Base-by-base conservation (phyloP, 2,329 filamentous ascomycete genomes). In the Aspergillus sp. region DNA sequence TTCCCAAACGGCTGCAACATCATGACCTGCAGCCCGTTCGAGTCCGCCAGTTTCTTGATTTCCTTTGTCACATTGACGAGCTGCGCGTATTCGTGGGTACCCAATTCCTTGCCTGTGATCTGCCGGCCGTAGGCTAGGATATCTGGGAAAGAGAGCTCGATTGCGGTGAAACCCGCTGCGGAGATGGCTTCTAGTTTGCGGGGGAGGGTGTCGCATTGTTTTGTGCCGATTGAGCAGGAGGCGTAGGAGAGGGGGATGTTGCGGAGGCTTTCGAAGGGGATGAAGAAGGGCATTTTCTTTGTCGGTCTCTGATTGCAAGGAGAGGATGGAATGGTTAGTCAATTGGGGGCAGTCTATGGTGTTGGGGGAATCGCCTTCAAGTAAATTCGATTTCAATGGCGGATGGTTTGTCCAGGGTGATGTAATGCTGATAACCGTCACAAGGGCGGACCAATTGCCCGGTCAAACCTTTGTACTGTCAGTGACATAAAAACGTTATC, bases 1-100 rank as follows among this genome's bases (percentile, higher is more conserved):
- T 89, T 86, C 13, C 81, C 71, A 57, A 90, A 90, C 0, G 86
- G 85, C 58, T 90, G 86, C 5, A 90, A 67, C 72, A 89, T 84
- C 63, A 90, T 75, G 48, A 90, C 77, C 32, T 75, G 70, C 1
- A 90, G 66, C 0, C 69, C 66, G 30, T 81, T 71, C 9, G 76
- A 70, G 22, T 77, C 68, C 43, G 79, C 82, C 42, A 85, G 64
- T 0, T 68, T 66, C 45, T 73, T 76, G 44, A 88, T 77, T 35
- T 79, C 71, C 13, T 60, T 60, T 0, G 78, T 82, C 0, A 83
- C 76, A 2, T 69, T 66, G 47, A 74, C 74, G 1, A 90, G 72
- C 3, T 75, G 66, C 15, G 77, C 68, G 56, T 82, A 88, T 60
- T 87, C 79, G 39, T 82, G 72, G 0, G 78, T 70, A 1, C 69